Conservation (phyloP, 2,329 filamentous ascomycete genomes). For the Ophiostoma montium region DNA sequence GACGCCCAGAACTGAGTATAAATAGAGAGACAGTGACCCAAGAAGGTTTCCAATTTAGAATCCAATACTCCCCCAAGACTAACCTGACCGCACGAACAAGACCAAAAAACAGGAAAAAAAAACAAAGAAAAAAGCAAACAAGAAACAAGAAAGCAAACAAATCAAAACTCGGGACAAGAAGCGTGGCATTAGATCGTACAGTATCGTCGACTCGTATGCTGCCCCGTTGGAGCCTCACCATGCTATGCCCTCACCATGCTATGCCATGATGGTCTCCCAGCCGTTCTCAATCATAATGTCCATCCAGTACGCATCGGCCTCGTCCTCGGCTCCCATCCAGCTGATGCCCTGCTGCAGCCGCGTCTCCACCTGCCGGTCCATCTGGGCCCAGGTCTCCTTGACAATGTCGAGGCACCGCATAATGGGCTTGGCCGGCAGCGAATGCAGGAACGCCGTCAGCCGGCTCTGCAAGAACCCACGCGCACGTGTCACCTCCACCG, state of each 20-base stretch:
- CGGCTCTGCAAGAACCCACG: slow-evolving; percentile 34
- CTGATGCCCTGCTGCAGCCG: background rate
- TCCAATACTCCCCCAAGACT: too few species aligned
- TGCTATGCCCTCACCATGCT: background rate
- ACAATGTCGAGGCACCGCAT: slow-evolving; percentile 34
- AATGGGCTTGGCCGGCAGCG: slow-evolving; percentile 36
- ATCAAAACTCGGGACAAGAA: background rate
- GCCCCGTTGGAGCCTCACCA: background rate
- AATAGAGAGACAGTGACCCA: background rate
- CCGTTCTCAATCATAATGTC: slow-evolving; percentile 42
- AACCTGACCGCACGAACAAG: background rate
- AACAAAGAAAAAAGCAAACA: background rate
- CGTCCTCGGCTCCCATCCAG: slow-evolving; percentile 15
- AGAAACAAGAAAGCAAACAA: background rate
- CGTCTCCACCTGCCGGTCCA: slow-evolving; percentile 22
- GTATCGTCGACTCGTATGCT: background rate
- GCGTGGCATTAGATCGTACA: background rate
- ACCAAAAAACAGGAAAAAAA: background rate
- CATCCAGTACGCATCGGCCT: slow-evolving; percentile 36
- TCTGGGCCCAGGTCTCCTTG: slow-evolving; percentile 35
- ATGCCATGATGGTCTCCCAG: slow-evolving; percentile 30
- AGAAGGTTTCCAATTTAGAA: background rate
- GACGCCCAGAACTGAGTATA: background rate
- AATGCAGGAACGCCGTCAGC: slow-evolving; percentile 28
- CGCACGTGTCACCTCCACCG: slow-evolving; percentile 31